A percentile compares a stretch with the other conserved stretches of the same genome.
These are phyloP conservation scores for Leptosphaerulina australis DNA, from an alignment of 2,329 filamentous ascomycete species.

Conservation along the genomic window DNA sequence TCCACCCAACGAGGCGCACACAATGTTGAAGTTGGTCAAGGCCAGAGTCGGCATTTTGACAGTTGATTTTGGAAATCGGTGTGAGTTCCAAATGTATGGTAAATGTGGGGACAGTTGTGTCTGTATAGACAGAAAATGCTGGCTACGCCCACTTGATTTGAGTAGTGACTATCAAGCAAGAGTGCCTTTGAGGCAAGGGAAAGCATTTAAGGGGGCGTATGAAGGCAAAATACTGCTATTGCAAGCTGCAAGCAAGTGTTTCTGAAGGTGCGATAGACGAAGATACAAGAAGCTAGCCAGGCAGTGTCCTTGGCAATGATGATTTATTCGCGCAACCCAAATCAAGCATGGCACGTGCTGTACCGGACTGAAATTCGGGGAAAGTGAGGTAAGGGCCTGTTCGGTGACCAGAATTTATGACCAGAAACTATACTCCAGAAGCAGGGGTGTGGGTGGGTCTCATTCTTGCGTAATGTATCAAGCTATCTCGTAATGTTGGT, in stretches of 20 bases:
- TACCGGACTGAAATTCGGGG: too few relatives aligned
- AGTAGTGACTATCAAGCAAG: conserved; percentile 6
- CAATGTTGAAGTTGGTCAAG: conserved; percentile 81
- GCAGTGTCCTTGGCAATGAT: conserved; percentile 12
- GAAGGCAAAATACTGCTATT: neutral
- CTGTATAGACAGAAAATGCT: neutral
- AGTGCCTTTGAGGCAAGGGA: neutral
- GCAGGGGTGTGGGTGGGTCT: too few relatives aligned
- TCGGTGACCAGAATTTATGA: neutral
- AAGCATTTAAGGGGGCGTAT: conserved; percentile 2
- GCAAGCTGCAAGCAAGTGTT: neutral
- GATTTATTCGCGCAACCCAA: conserved; percentile 3
- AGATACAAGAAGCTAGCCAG: neutral
- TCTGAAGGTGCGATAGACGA: neutral
- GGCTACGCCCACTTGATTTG: conserved; percentile 8
- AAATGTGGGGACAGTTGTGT: neutral
- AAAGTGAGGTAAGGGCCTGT: too few relatives aligned
- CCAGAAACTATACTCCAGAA: too few relatives aligned
- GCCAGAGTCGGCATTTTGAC: conserved; percentile 65
- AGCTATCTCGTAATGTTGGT: too few relatives aligned
- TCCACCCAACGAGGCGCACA: conserved; percentile 78
- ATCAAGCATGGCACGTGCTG: neutral
- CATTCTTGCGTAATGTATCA: too few relatives aligned
- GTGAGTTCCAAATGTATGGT: neutral
- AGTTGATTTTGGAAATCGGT: neutral